A percentile compares a stretch with the other conserved stretches of the same genome.
Evolutionary conservation across 176 grass and related monocot species (phyloP).

Genomic region (Typha latifolia): DNA sequence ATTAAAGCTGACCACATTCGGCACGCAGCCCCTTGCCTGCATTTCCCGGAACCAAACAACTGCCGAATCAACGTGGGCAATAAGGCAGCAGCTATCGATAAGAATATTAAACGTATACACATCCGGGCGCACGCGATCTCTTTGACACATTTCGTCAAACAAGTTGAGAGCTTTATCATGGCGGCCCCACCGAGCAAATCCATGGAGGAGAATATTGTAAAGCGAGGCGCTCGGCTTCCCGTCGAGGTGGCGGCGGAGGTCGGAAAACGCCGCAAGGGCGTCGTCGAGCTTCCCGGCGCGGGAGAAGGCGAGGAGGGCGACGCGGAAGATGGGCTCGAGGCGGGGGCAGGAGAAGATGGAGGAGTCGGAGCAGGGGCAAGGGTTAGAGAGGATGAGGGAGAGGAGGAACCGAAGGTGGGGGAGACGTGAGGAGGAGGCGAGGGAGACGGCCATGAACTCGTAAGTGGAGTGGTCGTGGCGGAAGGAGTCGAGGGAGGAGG

Average conservation of each 20-base stretch:
- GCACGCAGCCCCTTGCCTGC: constrained; percentile 33
- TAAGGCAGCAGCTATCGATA: constrained; percentile 46
- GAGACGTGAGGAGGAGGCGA: constrained; percentile 45
- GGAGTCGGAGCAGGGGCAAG: constrained; percentile 56
- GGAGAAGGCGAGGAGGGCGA: constrained; percentile 52
- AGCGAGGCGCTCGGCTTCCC: constrained; percentile 43
- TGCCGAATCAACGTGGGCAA: constrained; percentile 34
- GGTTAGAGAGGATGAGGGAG: constrained; percentile 34
- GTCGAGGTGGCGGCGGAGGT: constrained; percentile 41
- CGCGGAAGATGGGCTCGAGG: constrained; percentile 50
- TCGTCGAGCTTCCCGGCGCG: constrained; percentile 42
- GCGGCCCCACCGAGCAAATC: constrained; percentile 22
- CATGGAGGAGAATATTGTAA: constrained; percentile 62
- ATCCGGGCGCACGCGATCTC: constrained; percentile 43
- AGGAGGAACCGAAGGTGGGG: constrained; percentile 41
- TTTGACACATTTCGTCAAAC: constrained; percentile 45
- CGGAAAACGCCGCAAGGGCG: constrained; percentile 27
- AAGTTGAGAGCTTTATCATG: constrained; percentile 40
- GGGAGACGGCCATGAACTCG: constrained; percentile 26
- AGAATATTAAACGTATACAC: constrained; percentile 70
- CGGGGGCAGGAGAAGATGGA: constrained; percentile 72
- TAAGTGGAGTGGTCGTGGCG: constrained; percentile 65
- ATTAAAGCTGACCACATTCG: constrained; percentile 54
- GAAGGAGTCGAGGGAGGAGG: constrained; percentile 36
- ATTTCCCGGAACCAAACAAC: constrained; percentile 63